Percentiles rank a stretch among this genome's conserved stretches.
phyloP scores from a whole-genome alignment of 1,284 basidiomycete species.

The Boletus hoseneyae region DNA sequence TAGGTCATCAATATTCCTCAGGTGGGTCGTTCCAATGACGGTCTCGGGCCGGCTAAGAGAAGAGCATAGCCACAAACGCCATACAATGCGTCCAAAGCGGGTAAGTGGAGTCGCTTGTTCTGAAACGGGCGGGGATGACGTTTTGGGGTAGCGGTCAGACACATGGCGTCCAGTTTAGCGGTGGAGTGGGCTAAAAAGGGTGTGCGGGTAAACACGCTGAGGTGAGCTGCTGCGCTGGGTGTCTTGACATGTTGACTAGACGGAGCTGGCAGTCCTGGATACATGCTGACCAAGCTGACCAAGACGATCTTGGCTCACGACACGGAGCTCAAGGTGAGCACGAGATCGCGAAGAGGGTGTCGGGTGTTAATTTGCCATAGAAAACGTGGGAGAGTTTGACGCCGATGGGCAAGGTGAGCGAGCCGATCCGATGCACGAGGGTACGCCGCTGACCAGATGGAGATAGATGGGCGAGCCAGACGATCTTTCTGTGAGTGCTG shows the following conservation, averaged over 20 bases:
- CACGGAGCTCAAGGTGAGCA: conserved; percentile 62
- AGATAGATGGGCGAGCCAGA: conserved; percentile 73
- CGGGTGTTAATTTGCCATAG: conserved; percentile 35
- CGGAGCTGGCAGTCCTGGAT: conserved; percentile 58
- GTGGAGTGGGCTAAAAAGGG: conserved; percentile 89
- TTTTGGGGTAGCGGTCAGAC: conserved; percentile 64
- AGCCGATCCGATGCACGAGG: background rate
- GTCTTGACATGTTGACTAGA: background rate
- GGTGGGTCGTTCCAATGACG: conserved; percentile 35
- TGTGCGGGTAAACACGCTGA: conserved; percentile 79
- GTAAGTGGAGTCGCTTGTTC: conserved; percentile 36
- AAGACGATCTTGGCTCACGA: conserved; percentile 73
- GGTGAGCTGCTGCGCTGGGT: conserved; percentile 38
- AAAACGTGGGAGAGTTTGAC: conserved; percentile 89
- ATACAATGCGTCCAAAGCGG: conserved; percentile 94
- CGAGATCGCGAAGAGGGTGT: background rate
- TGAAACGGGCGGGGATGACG: conserved; percentile 3
- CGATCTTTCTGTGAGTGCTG: conserved; percentile 58
- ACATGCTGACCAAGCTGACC: conserved; percentile 88
- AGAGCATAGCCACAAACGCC: conserved; percentile 79
- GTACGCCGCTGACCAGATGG: conserved; percentile 5
- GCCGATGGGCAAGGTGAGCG: conserved; percentile 76
- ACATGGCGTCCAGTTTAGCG: conserved; percentile 83
- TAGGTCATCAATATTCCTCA: conserved; percentile 86
- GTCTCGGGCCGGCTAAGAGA: background rate